A percentile compares a stretch with the other conserved stretches of the same genome.
Conservation (phyloP, 768 basidiomycete genomes). For the Mycena latifolia region DNA sequence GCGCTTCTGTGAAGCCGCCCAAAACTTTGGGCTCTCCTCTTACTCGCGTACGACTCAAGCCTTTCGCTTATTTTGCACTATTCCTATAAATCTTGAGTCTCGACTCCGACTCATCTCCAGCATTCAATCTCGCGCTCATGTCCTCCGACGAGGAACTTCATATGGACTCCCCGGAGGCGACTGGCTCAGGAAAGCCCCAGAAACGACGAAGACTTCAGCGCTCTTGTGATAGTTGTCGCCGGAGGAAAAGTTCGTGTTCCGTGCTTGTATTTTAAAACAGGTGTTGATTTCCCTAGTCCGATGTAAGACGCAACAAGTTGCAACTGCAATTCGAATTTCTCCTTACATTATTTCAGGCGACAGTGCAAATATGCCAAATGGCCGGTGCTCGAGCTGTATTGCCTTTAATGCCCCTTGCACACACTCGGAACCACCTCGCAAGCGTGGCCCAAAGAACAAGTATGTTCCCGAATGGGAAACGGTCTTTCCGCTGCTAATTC, state of each 20-base stretch:
- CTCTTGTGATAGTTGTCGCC: constrained; percentile 61
- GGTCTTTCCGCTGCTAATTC: constrained; percentile 3
- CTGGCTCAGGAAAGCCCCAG: constrained; percentile 11
- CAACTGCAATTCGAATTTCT: not conserved
- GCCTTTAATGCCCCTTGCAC: constrained; percentile 63
- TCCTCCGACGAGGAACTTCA: constrained; percentile 33
- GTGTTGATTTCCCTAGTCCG: constrained; percentile 45
- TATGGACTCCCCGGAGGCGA: not conserved
- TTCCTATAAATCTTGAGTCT: too few species aligned
- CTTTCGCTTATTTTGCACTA: too few species aligned
- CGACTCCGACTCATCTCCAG: too few species aligned
- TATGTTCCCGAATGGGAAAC: constrained; percentile 4
- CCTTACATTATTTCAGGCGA: constrained; percentile 55
- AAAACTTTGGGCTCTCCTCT: too few species aligned
- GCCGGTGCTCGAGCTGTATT: constrained; percentile 69
- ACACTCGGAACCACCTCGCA: constrained; percentile 61
- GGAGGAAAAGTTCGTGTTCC: constrained; percentile 51
- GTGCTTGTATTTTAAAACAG: too few species aligned
- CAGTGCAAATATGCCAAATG: constrained; percentile 68
- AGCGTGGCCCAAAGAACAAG: constrained; percentile 56
- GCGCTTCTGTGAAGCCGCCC: too few species aligned
- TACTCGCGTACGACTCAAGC: too few species aligned
- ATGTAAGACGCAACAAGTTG: constrained; percentile 45
- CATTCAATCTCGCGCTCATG: too few species aligned
- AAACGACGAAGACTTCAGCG: constrained; percentile 59